Evolutionary conservation across 2,329 filamentous ascomycete genomes (phyloP), one percentile per base, ranked within the genome.

Genomic region (Arthroderma uncinatum): DNA sequence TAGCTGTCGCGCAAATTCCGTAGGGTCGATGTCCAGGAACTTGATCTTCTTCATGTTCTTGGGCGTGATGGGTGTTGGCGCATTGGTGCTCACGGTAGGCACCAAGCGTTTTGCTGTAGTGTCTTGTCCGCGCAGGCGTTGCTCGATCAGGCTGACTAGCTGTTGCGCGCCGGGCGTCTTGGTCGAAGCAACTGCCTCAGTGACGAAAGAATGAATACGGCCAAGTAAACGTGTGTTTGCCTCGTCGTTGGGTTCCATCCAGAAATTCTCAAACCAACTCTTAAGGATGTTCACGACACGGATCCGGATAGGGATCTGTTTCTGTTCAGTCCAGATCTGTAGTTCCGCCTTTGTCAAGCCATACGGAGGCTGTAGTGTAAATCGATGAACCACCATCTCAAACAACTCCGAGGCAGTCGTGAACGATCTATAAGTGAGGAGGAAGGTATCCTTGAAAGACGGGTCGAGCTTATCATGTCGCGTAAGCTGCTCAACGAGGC

Each of bases 21-120:
- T 88, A 0, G 90, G 84, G 68, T 98, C 93, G 64, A 98, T 96
- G 68, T 98, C 93, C 57, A 97, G 76, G 74, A 98, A 97, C 72
- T 97, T 98, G 64, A 98, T 81, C 74, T 96, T 98, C 81, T 93
- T 96, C 90, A 98, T 95, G 71, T 97, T 96, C 79, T 95, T 96
- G 1, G 93, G 93, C 70, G 96, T 83, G 68, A 97, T 96, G 0
- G 93, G 89, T 36, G 86, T 77, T 2, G 93, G 92, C 0, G 88
- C 87, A 61, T 88, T 85, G 64, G 85, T 85, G 68, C 84, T 92
- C 62, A 93, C 77, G 0, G 90, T 97, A 61, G 93, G 84, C 16
- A 98, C 85, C 68, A 98, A 81, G 34, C 89, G 84, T 68, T 94
- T 91, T 8, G 85, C 86, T 19, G 88, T 85, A 14, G 86, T 86